Conservation (phyloP, 306 rosid genomes). For the Glycine tomentella region DNA sequence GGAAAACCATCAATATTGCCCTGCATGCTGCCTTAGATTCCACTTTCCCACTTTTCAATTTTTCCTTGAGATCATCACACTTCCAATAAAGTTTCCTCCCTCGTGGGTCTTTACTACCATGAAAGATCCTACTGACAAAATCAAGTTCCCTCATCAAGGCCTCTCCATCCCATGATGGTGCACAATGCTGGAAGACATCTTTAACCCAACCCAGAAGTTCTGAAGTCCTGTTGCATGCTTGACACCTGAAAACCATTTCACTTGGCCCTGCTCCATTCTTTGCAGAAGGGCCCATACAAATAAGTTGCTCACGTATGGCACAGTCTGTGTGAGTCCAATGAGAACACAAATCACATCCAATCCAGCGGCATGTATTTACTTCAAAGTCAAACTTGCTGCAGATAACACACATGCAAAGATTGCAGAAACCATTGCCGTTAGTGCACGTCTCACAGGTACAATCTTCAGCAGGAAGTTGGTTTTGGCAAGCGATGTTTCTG, state of each 20-base stretch:
- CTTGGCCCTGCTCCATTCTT: constrained; percentile 79
- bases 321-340: constrained; percentile 99
- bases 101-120: constrained; percentile 86
- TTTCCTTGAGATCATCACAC: constrained; percentile 86
- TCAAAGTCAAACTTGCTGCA: constrained; percentile 99
- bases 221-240: constrained; percentile 91
- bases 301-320: constrained; percentile 92
- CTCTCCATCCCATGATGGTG: constrained; percentile 91
- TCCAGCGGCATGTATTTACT: constrained; percentile 98
- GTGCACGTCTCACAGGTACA: constrained; percentile 91
- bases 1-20: constrained; percentile 83
- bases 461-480: constrained; percentile 94
- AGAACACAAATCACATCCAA: constrained; percentile 95
- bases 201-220: constrained; percentile 98
- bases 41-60: constrained; percentile 66
- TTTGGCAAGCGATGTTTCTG: constrained; percentile 93
- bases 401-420: constrained; percentile 96
- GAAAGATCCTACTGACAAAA: constrained; percentile 92
- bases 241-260: constrained; percentile 97
- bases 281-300: constrained; percentile 76
- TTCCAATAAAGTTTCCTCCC: constrained; percentile 84
- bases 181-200: constrained; percentile 98
- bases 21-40: constrained; percentile 78
- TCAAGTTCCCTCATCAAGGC: constrained; percentile 89
- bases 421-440: constrained; percentile 91